These are phyloP conservation scores for Colletotrichum sp. DNA, from an alignment of 2,329 filamentous ascomycete genomes.

Conservation along the genomic window DNA sequence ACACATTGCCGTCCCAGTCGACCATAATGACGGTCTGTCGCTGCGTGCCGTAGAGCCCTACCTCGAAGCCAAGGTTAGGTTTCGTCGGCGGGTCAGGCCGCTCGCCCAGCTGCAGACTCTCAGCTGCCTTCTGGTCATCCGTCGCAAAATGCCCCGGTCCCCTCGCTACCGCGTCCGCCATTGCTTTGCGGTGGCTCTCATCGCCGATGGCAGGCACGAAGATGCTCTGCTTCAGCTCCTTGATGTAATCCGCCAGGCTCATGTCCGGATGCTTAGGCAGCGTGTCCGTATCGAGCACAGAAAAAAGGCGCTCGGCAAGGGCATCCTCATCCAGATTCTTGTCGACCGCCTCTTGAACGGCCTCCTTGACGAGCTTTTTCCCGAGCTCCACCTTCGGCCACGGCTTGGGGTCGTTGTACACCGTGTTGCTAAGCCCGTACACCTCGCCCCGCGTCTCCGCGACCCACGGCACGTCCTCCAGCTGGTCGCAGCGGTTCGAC, in stretches of 20 bases:
- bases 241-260: constrained; percentile 59
- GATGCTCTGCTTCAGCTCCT: constrained; percentile 62
- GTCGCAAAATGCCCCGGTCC: constrained; percentile 43
- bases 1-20: constrained; percentile 67
- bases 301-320: constrained; percentile 57
- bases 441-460: constrained; percentile 54
- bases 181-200: constrained; percentile 46
- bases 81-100: constrained; percentile 31
- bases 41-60: constrained; percentile 69
- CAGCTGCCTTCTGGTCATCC: constrained; percentile 38
- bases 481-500: constrained; percentile 62
- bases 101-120: constrained; percentile 33
- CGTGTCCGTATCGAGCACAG: constrained; percentile 61
- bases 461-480: constrained; percentile 63
- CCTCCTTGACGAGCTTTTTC: constrained; percentile 47
- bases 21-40: constrained; percentile 67
- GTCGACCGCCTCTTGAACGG: constrained; percentile 44
- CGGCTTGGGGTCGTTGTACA: constrained; percentile 54
- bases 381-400: constrained; percentile 69
- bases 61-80: constrained; percentile 50
- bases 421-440: constrained; percentile 68
- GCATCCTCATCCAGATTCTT: constrained; percentile 47
- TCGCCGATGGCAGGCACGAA: constrained; percentile 66
- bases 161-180: constrained; percentile 44
- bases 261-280: constrained; percentile 48